Evolutionary conservation across 352 stramenopile genomes (phyloP).

Genomic region (Pythium coloratum): DNA sequence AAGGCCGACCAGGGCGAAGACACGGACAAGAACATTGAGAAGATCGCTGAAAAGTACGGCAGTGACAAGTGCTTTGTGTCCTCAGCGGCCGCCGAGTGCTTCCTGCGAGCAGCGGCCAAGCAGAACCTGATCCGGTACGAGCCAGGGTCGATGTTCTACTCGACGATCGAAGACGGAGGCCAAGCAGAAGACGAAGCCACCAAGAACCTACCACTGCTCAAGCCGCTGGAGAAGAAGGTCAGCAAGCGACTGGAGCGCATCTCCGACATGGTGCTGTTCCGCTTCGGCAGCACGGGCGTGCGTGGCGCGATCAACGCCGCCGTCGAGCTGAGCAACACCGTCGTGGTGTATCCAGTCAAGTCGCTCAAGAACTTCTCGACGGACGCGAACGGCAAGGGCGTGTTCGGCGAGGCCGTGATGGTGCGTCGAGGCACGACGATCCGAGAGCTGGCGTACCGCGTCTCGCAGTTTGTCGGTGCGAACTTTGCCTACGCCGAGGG

Average conservation of each 20-base stretch:
- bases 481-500: constrained; percentile 85
- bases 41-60: constrained; percentile 87
- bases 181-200: constrained; percentile 30
- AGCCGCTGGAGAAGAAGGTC: constrained; percentile 79
- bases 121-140: constrained; percentile 86
- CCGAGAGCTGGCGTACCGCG: constrained; percentile 66
- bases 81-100: constrained; percentile 83
- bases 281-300: constrained; percentile 85
- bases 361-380: constrained; percentile 86
- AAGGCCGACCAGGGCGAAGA: constrained; percentile 86
- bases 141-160: constrained; percentile 85
- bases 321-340: constrained; percentile 78
- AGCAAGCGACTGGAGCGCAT: constrained; percentile 80
- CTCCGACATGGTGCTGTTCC: constrained; percentile 90
- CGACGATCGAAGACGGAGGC: constrained; percentile 63
- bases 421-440: constrained; percentile 73
- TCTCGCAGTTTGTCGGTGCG: constrained; percentile 66
- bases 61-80: constrained; percentile 86
- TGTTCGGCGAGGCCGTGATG: constrained; percentile 80
- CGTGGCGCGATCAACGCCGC: constrained; percentile 85
- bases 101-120: constrained; percentile 70
- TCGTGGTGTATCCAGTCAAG: constrained; percentile 86
- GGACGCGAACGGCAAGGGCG: constrained; percentile 59
- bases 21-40: constrained; percentile 88
- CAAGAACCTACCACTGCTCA: constrained; percentile 41